phyloP scores from a whole-genome alignment of 768 basidiomycete species.

The Phanerochaete carnosa region DNA sequence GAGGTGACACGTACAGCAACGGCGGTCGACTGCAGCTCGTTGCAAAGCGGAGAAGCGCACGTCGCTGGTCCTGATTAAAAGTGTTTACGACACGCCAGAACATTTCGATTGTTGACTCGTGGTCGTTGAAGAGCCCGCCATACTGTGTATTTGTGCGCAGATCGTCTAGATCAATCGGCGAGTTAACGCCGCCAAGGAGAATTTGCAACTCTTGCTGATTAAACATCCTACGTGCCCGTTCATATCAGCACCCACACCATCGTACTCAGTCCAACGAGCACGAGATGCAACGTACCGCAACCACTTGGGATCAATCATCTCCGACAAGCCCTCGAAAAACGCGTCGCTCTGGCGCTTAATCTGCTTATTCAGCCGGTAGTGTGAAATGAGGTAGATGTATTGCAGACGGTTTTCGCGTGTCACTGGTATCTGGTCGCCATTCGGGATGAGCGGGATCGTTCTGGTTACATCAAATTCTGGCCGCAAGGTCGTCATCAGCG shows the following conservation, averaged over 20 bases:
- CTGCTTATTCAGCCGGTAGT: slow-evolving; percentile 86
- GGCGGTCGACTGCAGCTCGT: slow-evolving; percentile 92
- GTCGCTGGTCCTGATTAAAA: slow-evolving; percentile 78
- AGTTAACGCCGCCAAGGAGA: slow-evolving; percentile 83
- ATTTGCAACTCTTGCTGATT: slow-evolving; percentile 95
- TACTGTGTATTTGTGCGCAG: slow-evolving; percentile 74
- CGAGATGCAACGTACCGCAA: slow-evolving; percentile 46
- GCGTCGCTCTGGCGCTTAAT: slow-evolving; percentile 81
- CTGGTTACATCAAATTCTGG: slow-evolving; percentile 80
- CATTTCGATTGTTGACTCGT: slow-evolving; percentile 63
- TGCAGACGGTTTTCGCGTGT: slow-evolving; percentile 86
- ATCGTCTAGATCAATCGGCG: slow-evolving; percentile 83
- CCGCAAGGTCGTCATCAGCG: not conserved
- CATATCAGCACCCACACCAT: not conserved
- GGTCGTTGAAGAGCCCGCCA: slow-evolving; percentile 72
- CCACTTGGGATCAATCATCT: slow-evolving; percentile 92
- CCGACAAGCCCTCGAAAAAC: slow-evolving; percentile 90
- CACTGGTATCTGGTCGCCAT: slow-evolving; percentile 80
- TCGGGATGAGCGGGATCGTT: slow-evolving; percentile 73
- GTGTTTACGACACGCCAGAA: slow-evolving; percentile 89
- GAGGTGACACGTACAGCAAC: slow-evolving; percentile 41
- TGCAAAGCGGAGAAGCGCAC: slow-evolving; percentile 81
- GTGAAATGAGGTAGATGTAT: slow-evolving; percentile 87
- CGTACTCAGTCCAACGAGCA: not conserved
- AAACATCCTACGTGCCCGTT: slow-evolving; percentile 84